A percentile compares a stretch with the other conserved stretches of the same genome.
Evolutionary conservation across 306 rosid species (phyloP).

Genomic region (Senna tora): DNA sequence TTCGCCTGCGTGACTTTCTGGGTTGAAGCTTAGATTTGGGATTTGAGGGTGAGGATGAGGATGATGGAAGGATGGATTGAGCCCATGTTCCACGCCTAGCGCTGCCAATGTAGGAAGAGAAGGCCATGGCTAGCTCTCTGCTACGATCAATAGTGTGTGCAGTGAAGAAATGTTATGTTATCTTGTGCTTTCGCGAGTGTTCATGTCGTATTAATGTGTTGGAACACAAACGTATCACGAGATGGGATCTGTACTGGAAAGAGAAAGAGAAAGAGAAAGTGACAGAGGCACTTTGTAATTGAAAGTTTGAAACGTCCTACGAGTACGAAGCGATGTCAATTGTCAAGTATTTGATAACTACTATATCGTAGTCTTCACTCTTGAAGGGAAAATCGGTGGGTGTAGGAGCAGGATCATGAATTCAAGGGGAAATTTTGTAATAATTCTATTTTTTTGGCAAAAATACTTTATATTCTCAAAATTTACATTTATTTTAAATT

Average conservation of each 20-base stretch:
- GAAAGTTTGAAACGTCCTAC: too few species aligned
- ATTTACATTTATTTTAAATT: too few species aligned
- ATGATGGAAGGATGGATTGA: slow-evolving; percentile 63
- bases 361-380: too few species aligned
- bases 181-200: neutral
- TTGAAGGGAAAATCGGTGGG: too few species aligned
- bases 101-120: slow-evolving; percentile 52
- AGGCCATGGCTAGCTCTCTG: slow-evolving; percentile 56
- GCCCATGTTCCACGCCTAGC: slow-evolving; percentile 71
- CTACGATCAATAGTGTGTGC: neutral
- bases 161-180: neutral
- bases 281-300: neutral
- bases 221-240: neutral
- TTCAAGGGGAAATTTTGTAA: too few species aligned
- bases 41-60: slow-evolving; percentile 21
- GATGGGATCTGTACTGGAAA: neutral
- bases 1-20: slow-evolving; percentile 64
- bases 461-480: too few species aligned
- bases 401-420: too few species aligned
- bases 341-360: too few species aligned
- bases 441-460: too few species aligned
- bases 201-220: neutral
- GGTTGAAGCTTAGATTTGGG: slow-evolving; percentile 63
- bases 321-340: too few species aligned
- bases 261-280: neutral